Conservation (phyloP, 257 asterid species). For the Coffea eugenioides region DNA sequence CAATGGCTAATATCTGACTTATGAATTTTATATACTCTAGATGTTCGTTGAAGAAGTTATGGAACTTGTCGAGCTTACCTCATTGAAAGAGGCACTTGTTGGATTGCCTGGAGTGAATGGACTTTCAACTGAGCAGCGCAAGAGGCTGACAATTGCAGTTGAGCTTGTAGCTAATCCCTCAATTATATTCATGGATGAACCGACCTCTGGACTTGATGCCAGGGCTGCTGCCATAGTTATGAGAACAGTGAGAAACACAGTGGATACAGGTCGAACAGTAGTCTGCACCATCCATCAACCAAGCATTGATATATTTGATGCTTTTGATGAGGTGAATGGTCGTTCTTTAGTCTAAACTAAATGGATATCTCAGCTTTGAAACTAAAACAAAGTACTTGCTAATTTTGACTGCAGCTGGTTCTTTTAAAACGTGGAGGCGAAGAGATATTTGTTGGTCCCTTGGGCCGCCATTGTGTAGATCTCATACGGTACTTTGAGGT, state of each 20-base stretch:
- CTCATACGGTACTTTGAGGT: conserved; percentile 83
- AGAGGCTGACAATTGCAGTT: conserved; percentile 79
- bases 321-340: conserved; percentile 70
- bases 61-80: conserved; percentile 76
- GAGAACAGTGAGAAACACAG: conserved; percentile 94
- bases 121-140: conserved; percentile 79
- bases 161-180: conserved; percentile 95
- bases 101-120: conserved; percentile 91
- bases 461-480: conserved; percentile 63
- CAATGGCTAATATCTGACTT: background rate
- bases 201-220: conserved; percentile 95
- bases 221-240: conserved; percentile 92
- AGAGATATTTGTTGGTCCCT: conserved; percentile 85
- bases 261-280: conserved; percentile 84
- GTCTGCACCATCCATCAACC: conserved; percentile 98
- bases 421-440: conserved; percentile 86
- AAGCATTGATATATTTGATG: conserved; percentile 83
- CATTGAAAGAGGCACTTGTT: conserved; percentile 58
- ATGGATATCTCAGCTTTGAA: background rate
- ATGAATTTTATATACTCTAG: conserved; percentile 28
- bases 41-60: conserved; percentile 77
- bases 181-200: conserved; percentile 91
- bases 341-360: background rate
- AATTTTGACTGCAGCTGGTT: conserved; percentile 47
- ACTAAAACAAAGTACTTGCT: background rate